phyloP scores from a whole-genome alignment of 768 basidiomycete species.

The Pulveroboletus sp. region DNA sequence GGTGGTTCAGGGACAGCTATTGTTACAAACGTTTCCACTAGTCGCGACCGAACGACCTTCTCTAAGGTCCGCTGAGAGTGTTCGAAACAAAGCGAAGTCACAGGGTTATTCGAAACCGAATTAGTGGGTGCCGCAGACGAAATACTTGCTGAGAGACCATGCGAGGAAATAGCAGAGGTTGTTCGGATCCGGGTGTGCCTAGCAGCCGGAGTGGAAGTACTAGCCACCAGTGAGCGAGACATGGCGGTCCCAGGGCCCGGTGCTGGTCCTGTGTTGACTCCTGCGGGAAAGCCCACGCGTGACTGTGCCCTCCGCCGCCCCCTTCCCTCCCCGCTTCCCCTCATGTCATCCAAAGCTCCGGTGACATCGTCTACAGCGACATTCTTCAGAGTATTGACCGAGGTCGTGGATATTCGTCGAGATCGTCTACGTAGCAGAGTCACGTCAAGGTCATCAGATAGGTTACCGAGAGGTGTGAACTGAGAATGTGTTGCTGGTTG shows the following conservation, averaged over 20 bases:
- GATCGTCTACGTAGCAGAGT: constrained; percentile 53
- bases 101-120: constrained; percentile 15
- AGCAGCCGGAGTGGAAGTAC: constrained; percentile 27
- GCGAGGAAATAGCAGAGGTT: constrained; percentile 49
- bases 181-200: constrained; percentile 44
- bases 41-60: constrained; percentile 62
- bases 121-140: constrained; percentile 2
- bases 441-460: constrained; percentile 70
- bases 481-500: constrained; percentile 63
- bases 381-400: constrained; percentile 46
- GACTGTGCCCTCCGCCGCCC: constrained; percentile 45
- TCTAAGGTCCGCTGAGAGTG: constrained; percentile 68
- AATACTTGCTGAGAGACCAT: constrained; percentile 6
- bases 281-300: constrained; percentile 37
- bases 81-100: constrained; percentile 42
- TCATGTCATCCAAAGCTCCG: constrained; percentile 23
- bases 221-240: constrained; percentile 17
- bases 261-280: constrained; percentile 10
- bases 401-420: constrained; percentile 58
- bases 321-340: constrained; percentile 26
- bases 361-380: constrained; percentile 42
- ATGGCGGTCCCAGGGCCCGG: constrained; percentile 8
- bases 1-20: constrained; percentile 39
- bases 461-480: constrained; percentile 49
- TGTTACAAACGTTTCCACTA: constrained; percentile 75